Evolutionary conservation across 2,329 filamentous ascomycete species (phyloP).

Genomic region (Septoria linicola): DNA sequence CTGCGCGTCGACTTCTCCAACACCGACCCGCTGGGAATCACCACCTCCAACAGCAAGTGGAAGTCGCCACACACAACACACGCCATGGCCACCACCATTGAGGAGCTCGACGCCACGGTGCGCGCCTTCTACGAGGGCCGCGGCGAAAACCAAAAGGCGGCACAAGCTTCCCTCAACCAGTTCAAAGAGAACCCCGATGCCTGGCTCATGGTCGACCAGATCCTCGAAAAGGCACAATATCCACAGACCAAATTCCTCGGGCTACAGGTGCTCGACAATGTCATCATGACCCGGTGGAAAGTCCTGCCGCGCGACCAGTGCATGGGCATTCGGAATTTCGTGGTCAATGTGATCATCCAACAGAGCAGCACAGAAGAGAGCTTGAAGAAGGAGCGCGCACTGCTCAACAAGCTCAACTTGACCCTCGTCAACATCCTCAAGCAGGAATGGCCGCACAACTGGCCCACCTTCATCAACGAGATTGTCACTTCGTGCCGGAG

Average conservation of each 20-base stretch:
- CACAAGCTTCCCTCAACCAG: slow-evolving; percentile 88
- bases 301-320: slow-evolving; percentile 94
- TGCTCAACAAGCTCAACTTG: slow-evolving; percentile 97
- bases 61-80: slow-evolving; percentile 18
- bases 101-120: slow-evolving; percentile 94
- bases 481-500: slow-evolving; percentile 96
- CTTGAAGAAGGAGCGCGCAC: slow-evolving; percentile 76
- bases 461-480: slow-evolving; percentile 99
- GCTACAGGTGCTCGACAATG: slow-evolving; percentile 93
- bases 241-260: slow-evolving; percentile 97
- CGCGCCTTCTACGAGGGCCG: slow-evolving; percentile 96
- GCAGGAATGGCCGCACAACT: slow-evolving; percentile 99
- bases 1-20: slow-evolving; percentile 31
- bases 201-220: slow-evolving; percentile 96
- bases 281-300: slow-evolving; percentile 99
- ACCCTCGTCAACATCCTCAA: slow-evolving; percentile 97
- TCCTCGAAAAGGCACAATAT: slow-evolving; percentile 88
- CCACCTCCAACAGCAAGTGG: slow-evolving; percentile 27
- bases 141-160: slow-evolving; percentile 94
- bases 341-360: slow-evolving; percentile 97
- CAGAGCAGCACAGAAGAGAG: slow-evolving; percentile 87
- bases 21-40: slow-evolving; percentile 23
- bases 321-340: slow-evolving; percentile 96
- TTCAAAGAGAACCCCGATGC: slow-evolving; percentile 99
- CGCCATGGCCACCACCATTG: slow-evolving; percentile 69